Conservation (phyloP, 306 rosid genomes). For the Gastrolobium bilobum region DNA sequence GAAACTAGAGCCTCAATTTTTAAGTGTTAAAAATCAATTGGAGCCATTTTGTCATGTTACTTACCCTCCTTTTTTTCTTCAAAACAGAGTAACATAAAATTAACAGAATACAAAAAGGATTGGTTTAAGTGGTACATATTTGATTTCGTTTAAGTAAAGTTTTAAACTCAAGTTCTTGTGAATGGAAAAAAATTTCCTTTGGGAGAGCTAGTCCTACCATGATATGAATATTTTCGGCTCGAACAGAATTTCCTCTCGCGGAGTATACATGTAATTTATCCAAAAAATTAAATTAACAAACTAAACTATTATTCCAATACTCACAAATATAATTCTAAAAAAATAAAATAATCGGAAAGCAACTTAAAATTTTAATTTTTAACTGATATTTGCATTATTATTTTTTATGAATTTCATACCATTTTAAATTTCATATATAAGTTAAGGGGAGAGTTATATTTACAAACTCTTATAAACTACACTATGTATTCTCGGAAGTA, state of each 20-base stretch:
- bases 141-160: too few species aligned
- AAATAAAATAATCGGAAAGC: too few species aligned
- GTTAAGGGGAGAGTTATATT: too few species aligned
- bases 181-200: too few species aligned
- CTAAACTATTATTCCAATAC: background rate
- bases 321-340: background rate
- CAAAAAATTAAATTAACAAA: background rate
- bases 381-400: background rate
- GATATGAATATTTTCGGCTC: background rate
- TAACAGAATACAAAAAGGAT: too few species aligned
- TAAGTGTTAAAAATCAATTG: slow-evolving; percentile 22
- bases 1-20: slow-evolving; percentile 43
- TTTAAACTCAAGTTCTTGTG: too few species aligned
- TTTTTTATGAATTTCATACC: background rate
- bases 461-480: too few species aligned
- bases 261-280: too few species aligned
- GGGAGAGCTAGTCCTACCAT: too few species aligned
- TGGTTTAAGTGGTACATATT: too few species aligned
- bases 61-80: background rate
- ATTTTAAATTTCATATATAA: slow-evolving; percentile 5
- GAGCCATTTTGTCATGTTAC: slow-evolving; percentile 39
- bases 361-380: background rate
- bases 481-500: too few species aligned
- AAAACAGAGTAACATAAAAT: background rate
- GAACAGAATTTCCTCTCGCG: too few species aligned